A percentile compares a stretch with the other conserved stretches of the same genome.
phyloP scores from a whole-genome alignment of 2,329 filamentous ascomycete genomes.

The Aureobasidium sp. region DNA sequence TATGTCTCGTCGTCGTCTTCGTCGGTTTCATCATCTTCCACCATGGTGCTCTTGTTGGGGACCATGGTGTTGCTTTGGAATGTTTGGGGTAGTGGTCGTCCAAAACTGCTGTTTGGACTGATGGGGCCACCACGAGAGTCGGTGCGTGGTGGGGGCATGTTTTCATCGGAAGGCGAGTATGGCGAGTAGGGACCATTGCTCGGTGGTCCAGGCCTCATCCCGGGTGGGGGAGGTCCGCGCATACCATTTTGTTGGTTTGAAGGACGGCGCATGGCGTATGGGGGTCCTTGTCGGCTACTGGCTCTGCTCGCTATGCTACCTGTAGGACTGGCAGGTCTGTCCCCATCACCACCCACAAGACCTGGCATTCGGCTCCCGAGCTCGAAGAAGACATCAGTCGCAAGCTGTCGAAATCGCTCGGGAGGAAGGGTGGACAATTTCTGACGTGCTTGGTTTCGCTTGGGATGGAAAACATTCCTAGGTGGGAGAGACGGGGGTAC shows the following conservation, averaged over 20 bases:
- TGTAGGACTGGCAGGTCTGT: constrained; percentile 61
- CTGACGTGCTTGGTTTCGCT: constrained; percentile 94
- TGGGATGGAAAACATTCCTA: constrained; percentile 88
- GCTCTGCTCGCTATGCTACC: constrained; percentile 46
- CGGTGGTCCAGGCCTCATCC: constrained; percentile 4
- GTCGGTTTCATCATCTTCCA: constrained; percentile 83
- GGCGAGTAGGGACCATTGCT: constrained; percentile 8
- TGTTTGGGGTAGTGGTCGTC: constrained; percentile 75
- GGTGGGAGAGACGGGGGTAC: constrained; percentile 70
- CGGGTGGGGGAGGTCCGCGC: constrained; percentile 21
- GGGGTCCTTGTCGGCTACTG: constrained; percentile 22
- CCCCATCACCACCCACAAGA: constrained; percentile 64
- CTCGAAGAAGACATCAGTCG: constrained; percentile 94
- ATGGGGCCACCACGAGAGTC: constrained; percentile 19
- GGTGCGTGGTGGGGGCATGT: constrained; percentile 39
- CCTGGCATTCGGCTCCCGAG: constrained; percentile 82
- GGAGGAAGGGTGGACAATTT: constrained; percentile 85
- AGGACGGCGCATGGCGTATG: constrained; percentile 31
- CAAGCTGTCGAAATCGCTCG: constrained; percentile 81
- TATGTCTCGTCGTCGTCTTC: constrained; percentile 56
- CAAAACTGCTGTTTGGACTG: constrained; percentile 48
- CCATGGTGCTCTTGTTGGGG: constrained; percentile 94
- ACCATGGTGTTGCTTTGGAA: constrained; percentile 95
- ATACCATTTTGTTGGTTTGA: constrained; percentile 26
- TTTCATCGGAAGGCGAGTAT: constrained; percentile 36